Base-by-base conservation (phyloP, 2,329 filamentous ascomycete genomes). In the Diaporthe sp. region DNA sequence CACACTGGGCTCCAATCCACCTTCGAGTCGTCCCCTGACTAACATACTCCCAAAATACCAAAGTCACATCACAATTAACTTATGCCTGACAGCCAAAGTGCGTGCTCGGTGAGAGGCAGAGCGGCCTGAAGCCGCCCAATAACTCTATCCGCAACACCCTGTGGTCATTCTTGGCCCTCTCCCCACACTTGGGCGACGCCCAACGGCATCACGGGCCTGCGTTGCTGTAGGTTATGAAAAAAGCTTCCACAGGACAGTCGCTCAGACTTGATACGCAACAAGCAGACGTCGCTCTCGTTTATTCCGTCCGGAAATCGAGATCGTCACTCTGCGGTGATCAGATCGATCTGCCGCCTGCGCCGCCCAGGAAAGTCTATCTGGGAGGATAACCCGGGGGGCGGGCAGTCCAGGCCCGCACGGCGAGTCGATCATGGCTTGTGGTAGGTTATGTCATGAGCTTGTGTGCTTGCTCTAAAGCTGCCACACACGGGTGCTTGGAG, bases 61-160 rank as follows among this genome's bases (percentile, higher is more conserved):
- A 38, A 38, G 10, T 38, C 8, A 9, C 6, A 28, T 33, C 35
- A 28, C 15, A 40, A 40, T 40, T 22, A 33, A n/a, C 38, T 10
- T 30, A 4, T 25, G 47, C 64, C 40, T 68, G 30, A 68, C 33
- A 40, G 15, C 30, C n/a, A 22, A 54, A 10, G 9, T 40, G 35
- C 22, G 40, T 38, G 47, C n/a, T 38, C 45, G 30, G 30, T 38
- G 47, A 68, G 45, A 52, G 4, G 9, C n/a, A 68, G 13, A 38
- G 47, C 30, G 33, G 45, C 22, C 30, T 19, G 33, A 68, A 54
- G 22, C 45, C 47, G 8, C n/a, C n/a, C n/a, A 10, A 40, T 38
- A 28, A 54, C 64, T 68, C 33, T 28, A 68, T 68, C n/a, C 47
- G 47, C 64, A 54, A 68, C 64, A 54, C n/a, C n/a, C 38, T 25